Evolutionary conservation across 2,329 filamentous ascomycete species (phyloP), one percentile per base, ranked within the genome.

Genomic region (Lasiodiplodia sp.): DNA sequence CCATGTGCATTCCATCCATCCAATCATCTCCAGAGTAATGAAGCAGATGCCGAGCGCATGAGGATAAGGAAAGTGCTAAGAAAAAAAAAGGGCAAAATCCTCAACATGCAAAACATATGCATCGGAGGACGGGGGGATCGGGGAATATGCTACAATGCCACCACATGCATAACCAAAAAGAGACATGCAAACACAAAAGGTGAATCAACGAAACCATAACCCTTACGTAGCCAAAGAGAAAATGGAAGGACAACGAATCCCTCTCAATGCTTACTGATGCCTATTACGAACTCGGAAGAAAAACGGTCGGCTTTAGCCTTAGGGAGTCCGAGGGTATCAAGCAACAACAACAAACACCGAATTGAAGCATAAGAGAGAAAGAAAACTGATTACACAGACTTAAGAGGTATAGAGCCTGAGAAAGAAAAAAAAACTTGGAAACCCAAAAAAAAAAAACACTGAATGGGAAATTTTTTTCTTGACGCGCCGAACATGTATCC

Each of bases 391-490:
- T 64, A 64, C 60, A 52, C 40, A 52, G 60, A 64, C 60, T 49
- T 64, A 34, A 37, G 60, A 64, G 60, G 60, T 64, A 64, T 64
- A 64, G 47, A 64, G 47, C 60, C 60, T 52, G 60, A 52, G 44
- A 52, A 53, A 11, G n/a, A 47, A 31, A 11, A 40, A 52, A 12
- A 64, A 21, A 52, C 38, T 34, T 34, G 31, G 31, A 34, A 34
- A 34, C 31, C 31, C 31, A 12, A 34, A 34, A 34, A 18, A 31
- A n/a, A 23, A 21, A 52, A 64, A 31, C 47, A n/a, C 44, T 47
- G 18, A 47, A 47, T 21, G 21, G 60, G 14, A 38, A 64, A 52
- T 53, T 14, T 52, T 64, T 64, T 52, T 53, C 47, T 52, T 47
- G 44, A 6, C 25, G n/a, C 44, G 47, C 47, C 11, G 58, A 62